Evolutionary conservation across 352 stramenopile species (phyloP).

Genomic region (Phytopythium sindhum): DNA sequence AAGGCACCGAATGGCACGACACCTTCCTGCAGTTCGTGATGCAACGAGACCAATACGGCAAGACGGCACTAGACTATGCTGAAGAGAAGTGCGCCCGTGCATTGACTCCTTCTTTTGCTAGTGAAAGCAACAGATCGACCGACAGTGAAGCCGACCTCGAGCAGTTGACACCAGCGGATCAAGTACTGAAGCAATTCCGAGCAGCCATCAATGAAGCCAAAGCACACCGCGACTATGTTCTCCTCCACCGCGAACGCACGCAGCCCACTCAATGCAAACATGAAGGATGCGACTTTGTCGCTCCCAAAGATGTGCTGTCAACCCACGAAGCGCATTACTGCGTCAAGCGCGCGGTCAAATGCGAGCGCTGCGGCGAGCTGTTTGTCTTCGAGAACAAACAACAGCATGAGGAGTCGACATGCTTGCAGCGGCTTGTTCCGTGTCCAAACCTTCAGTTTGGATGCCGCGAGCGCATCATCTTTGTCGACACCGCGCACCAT

Average conservation of each 20-base stretch:
- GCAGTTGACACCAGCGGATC: slow-evolving; percentile 3
- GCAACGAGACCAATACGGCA: slow-evolving; percentile 26
- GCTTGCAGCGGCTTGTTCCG: slow-evolving; percentile 27
- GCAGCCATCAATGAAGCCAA: slow-evolving; percentile 31
- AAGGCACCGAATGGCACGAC: slow-evolving; percentile 52
- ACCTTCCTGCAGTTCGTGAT: slow-evolving; percentile 38
- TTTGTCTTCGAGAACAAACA: slow-evolving; percentile 37
- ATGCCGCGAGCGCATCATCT: slow-evolving; percentile 37
- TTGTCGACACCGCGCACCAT: slow-evolving; percentile 34
- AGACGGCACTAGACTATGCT: slow-evolving; percentile 33
- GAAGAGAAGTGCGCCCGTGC: not conserved
- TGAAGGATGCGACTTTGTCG: slow-evolving; percentile 42
- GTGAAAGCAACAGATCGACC: not conserved
- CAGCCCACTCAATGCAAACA: slow-evolving; percentile 33
- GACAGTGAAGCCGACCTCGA: not conserved
- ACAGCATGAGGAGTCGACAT: slow-evolving; percentile 31
- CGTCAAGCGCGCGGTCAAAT: slow-evolving; percentile 41
- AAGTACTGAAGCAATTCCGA: slow-evolving; percentile 39
- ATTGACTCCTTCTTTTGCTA: not conserved
- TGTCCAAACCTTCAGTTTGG: slow-evolving; percentile 59
- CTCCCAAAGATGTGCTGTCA: slow-evolving; percentile 48
- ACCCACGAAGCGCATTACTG: slow-evolving; percentile 64
- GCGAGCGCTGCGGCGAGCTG: slow-evolving; percentile 36
- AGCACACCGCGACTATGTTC: slow-evolving; percentile 51
- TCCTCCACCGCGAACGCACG: slow-evolving; percentile 42